These are phyloP conservation scores for Populus simonii DNA, from an alignment of 345 rosid species.

Conservation along the genomic window DNA sequence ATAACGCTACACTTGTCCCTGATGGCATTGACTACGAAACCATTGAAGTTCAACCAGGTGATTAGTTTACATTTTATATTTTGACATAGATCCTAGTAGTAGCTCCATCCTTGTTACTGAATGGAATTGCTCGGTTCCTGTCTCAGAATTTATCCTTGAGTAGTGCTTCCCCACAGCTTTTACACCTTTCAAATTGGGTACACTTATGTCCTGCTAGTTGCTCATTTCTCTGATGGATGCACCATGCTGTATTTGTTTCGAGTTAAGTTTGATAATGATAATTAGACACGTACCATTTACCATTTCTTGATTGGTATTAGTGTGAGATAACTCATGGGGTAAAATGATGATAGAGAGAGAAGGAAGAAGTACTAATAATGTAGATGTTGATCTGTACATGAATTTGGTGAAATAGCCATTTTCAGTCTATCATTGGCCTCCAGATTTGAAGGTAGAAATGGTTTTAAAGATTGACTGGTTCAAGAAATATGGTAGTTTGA, in stretches of 20 bases:
- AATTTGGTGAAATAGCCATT: neutral
- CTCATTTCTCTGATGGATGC: neutral
- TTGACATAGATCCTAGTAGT: neutral
- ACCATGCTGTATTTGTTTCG: neutral
- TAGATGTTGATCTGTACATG: neutral
- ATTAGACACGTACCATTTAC: neutral
- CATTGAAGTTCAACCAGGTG: conserved; percentile 88
- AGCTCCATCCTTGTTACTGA: neutral
- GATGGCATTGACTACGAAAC: conserved; percentile 73
- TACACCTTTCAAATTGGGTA: neutral
- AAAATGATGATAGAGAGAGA: neutral
- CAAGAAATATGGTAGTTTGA: neutral
- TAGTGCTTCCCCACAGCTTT: neutral
- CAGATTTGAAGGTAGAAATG: neutral
- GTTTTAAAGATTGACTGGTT: neutral
- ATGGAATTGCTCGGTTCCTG: neutral
- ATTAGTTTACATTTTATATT: conserved; percentile 15
- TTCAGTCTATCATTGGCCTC: neutral
- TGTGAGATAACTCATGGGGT: neutral
- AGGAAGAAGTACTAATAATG: neutral
- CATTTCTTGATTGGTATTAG: neutral
- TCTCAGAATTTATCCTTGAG: neutral
- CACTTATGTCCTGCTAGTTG: neutral
- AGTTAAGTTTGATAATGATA: neutral
- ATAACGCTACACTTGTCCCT: conserved; percentile 79